phyloP scores from a whole-genome alignment of 768 basidiomycete genomes.

The Podaxis sp. region DNA sequence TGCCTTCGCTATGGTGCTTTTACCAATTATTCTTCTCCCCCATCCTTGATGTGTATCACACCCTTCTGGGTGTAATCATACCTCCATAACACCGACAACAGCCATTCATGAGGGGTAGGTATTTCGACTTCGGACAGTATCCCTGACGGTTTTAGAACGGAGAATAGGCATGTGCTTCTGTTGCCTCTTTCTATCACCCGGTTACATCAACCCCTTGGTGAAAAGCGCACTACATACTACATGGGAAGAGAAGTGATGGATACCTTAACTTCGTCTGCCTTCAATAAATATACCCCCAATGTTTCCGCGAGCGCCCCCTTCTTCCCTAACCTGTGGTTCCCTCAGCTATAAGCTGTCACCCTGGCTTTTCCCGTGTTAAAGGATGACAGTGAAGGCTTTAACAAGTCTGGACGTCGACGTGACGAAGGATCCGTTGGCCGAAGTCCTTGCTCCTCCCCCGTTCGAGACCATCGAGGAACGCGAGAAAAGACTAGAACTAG shows the following conservation, averaged over 20 bases:
- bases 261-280: background rate
- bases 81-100: background rate
- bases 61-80: too few species aligned
- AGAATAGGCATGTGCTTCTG: slow-evolving; percentile 2
- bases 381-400: background rate
- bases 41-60: too few species aligned
- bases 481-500: slow-evolving; percentile 38
- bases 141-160: background rate
- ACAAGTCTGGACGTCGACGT: background rate
- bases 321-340: background rate
- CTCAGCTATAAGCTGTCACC: background rate
- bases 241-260: slow-evolving; percentile 10
- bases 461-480: slow-evolving; percentile 46
- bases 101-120: background rate
- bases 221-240: background rate
- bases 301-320: background rate
- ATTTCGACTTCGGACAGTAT: too few species aligned
- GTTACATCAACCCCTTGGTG: background rate
- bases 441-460: slow-evolving; percentile 45
- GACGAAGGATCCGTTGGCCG: slow-evolving; percentile 41
- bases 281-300: background rate
- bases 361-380: background rate
- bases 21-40: too few species aligned
- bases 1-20: too few species aligned
- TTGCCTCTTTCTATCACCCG: background rate